Base-by-base conservation (phyloP, 75 land plant species). In the Ceratopteris richardii region DNA sequence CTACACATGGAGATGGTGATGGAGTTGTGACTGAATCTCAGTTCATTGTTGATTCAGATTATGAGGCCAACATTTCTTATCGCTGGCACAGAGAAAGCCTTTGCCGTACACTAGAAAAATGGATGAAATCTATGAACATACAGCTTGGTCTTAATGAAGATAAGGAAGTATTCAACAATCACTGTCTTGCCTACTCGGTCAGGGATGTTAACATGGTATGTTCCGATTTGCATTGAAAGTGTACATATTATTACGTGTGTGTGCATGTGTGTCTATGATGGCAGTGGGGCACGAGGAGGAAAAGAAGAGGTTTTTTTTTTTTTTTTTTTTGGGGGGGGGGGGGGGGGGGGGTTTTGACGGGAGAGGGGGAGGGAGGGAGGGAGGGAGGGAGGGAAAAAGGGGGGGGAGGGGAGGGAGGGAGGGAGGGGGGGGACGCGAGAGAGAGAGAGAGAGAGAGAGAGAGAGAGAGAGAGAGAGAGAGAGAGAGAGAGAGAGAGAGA, bases 41-140 rank as follows among this genome's bases (percentile, higher is more conserved):
- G 25, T 28, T 70, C 20, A 27, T 29, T 56, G 40, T 79, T 11
- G 90, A 86, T 54, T 46, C 47, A 27, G 85, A 81, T 31, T 86
- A 86, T 58, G 71, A 63, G 20, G 55, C 73, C 27, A 77, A 86
- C 36, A 57, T 86, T 5, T 80, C 73, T 54, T 79, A 79, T 56
- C 66, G 72, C 57, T 86, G 87, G 87, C 76, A 70, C 18, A 67
- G 63, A 33, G 84, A 76, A 52, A 61, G 63, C 44, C 62, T 70
- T 10, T 54, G 65, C 31, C 61, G 64, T 6, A 56, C 61, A 42
- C 65, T 66, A 22, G 29, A 50, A 0, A 57, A 72, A 61, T 60
- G 79, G 56, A 57, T 47, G 0, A 54, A 42, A 65, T 0, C 27
- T 33, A 72, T 75, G 6, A 66, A 39, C 25, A 62, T 33, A 25